Evolutionary conservation across 192 early-diverging fungal species (phyloP), one percentile per base, ranked within the genome.

Genomic region (Coemansia sp.): DNA sequence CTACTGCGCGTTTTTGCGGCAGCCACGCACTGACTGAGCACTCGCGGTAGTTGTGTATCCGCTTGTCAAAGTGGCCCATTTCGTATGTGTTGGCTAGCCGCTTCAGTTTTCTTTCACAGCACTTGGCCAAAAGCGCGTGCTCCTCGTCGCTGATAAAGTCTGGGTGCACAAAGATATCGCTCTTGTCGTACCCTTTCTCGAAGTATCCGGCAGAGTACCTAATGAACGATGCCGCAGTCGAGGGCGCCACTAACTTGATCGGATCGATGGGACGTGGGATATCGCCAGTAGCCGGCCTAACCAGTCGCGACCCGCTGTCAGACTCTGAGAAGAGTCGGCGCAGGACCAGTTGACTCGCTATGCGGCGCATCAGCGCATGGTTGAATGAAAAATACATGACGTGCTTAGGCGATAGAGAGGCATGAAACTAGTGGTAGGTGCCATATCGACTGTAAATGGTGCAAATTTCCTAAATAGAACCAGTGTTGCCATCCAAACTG

Each of bases 31-130:
- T 83, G 25, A 88, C 87, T 31, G 86, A 86, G 62, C 87, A 89
- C 71, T 90, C 88, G 43, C 86, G 76, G 61, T 92, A 92, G 36
- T 88, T 78, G 35, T 81, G 85, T 38, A 93, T 94, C 25, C 92
- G 85, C 20, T 83, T 82, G 72, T 94, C 93, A 72, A 92, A 92
- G 63, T 94, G 93, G 16, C 84, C 86, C 69, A 85, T 83, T 63
- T 86, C 82, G 64, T 93, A 93, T n/a, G 68, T 53, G 43, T 78
- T 70, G 3, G 79, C 82, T 35, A 87, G 73, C 11, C 87, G 73
- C 53, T 67, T 61, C 4, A 88, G 83, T 66, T 86, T 86, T 33
- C 64, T 75, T 41, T 79, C 61, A 61, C 77, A 76, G 52, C 58
- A 70, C 45, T 73, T 70, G 37, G 68, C 83, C 43, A 84, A 62